Base-by-base conservation (phyloP, 148 eudicot genomes). In the Agrostemma githago region DNA sequence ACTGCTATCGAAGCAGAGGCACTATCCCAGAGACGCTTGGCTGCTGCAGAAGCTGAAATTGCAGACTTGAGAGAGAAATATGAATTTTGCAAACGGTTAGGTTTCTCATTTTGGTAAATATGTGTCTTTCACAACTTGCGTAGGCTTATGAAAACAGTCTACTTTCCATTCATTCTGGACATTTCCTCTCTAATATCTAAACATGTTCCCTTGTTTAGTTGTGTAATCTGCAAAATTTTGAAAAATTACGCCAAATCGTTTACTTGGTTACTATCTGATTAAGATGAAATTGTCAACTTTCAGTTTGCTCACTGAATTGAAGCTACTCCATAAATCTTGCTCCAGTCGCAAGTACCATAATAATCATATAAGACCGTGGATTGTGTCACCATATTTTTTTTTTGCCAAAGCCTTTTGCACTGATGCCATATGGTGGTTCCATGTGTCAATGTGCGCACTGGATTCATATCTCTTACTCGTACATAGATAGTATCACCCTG, bases 31-130 rank as follows among this genome's bases (percentile, higher is more conserved):
- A 96, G 87, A 75, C 86, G 84, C 79, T 80, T 92, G 80, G 97
- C 96, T 77, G 88, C 94, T 39, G 89, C 97, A 67, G 99, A 95
- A 86, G 96, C 99, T 72, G 89, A 92, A 87, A 92, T 95, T 81
- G 96, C 94, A 41, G 84, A 90, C 66, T 77, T 89, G 63, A 89
- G 97, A 85, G 89, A 81, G 79, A 92, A 82, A 76, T 84, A 81
- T 82, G 94, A 95, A 75, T 81, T 81, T 75, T 84, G 87, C 70
- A 88, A 84, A 83, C 90, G 97, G 99, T 95, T 67, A 64, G 61
- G 37, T 17, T 71, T 72, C 60, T 8, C 41, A 19, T 64, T 65
- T 64, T 26, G 10, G 21, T 16, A 38, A 68, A 37, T 26, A 26
- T 26, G 34, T 26, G 34, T 26, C 34, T 26, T 26, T 26, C 34